Evolutionary conservation across 352 stramenopile species (phyloP).

Genomic region (Phytophthora nicotianae): DNA sequence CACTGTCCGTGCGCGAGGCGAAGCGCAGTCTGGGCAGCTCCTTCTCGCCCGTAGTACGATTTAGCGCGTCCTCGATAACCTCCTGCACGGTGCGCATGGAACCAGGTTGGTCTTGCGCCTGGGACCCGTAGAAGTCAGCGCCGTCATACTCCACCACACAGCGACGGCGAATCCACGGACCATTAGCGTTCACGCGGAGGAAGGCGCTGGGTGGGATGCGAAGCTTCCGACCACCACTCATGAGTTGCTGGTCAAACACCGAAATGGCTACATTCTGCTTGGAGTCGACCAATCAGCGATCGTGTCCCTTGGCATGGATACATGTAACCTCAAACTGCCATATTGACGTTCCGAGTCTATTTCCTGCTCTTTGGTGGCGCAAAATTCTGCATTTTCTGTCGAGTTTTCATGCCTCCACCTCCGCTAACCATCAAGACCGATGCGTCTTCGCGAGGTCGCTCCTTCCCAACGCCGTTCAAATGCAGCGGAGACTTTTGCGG

Average conservation of each 20-base stretch:
- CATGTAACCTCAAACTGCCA: no score
- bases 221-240: constrained; percentile 28
- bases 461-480: constrained; percentile 76
- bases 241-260: constrained; percentile 10
- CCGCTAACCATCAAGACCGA: constrained; percentile 14
- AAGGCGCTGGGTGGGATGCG: constrained; percentile 54
- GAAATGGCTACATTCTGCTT: constrained; percentile 16
- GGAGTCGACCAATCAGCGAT: constrained; percentile 24
- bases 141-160: constrained; percentile 83
- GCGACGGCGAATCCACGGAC: constrained; percentile 29
- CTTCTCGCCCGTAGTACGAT: constrained; percentile 68
- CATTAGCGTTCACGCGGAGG: constrained; percentile 38
- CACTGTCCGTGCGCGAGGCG: constrained; percentile 92
- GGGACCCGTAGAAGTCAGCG: constrained; percentile 75
- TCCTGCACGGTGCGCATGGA: constrained; percentile 72
- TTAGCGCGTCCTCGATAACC: constrained; percentile 70
- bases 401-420: constrained; percentile 16
- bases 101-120: constrained; percentile 69
- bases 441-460: constrained; percentile 15
- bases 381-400: constrained; percentile 1
- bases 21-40: constrained; percentile 75
- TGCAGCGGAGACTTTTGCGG: constrained; percentile 80
- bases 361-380: constrained; percentile 6
- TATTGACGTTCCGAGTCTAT: no score
- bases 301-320: constrained; percentile 17